Evolutionary conservation across 306 rosid genomes (phyloP), one percentile per base, ranked within the genome.

Genomic region (Castanospermum australe): DNA sequence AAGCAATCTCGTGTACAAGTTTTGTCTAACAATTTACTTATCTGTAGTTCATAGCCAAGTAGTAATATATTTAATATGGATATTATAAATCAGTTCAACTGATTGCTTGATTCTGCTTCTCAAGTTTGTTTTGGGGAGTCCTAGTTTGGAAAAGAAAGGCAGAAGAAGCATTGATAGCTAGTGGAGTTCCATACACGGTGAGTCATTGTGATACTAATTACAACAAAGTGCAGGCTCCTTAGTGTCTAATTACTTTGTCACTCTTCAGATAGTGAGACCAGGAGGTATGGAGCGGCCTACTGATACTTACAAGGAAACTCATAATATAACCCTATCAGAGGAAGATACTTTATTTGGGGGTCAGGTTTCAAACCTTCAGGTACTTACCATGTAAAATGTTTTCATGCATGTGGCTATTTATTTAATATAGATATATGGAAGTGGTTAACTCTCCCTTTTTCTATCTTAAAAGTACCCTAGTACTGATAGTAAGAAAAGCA

Each of bases 271-370:
- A 76, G 98, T 95, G 87, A 91, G 99, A 84, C 99, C 99, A 7
- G 99, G 99, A 42, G 99, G 99, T 61, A 92, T 95, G 99, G 99
- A 95, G 83, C 82, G 99, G 70, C 99, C 99, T 20, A 95, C 99
- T n/a, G 99, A 95, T 84, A 73, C 98, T 41, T 95, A 75, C 96
- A 95, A 92, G 92, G 96, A 92, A 81, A 95, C 99, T 69, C 99
- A 95, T 83, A 95, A 95, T 52, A 71, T 87, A 68, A 86, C 97
- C 63, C 88, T 95, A 80, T 89, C 99, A 25, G 86, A 36, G 0
- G 96, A 91, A 85, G 99, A 95, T 83, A 92, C 92, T 81, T 87
- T 92, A 74, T 95, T 95, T 85, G 99, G 99, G 22, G 99, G 99
- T 68, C 97, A 56, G 56, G 99, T 95, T 82, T 95, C 99, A 79